Conservation (phyloP, 2,329 filamentous ascomycete genomes). For the Paracoccidioides lutzii region DNA sequence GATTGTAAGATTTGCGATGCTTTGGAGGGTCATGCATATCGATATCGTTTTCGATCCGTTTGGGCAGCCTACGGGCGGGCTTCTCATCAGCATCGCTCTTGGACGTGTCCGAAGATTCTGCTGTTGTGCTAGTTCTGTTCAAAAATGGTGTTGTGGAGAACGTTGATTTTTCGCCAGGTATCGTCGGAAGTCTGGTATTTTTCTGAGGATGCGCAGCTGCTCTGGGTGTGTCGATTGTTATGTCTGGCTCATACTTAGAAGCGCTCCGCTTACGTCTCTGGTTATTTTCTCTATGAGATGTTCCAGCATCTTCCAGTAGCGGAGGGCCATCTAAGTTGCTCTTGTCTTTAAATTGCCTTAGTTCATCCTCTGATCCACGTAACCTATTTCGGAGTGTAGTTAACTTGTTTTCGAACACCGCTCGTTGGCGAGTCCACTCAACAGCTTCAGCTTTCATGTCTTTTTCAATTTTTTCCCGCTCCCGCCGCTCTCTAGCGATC, state of each 20-base stretch:
- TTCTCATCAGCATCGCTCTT: slow-evolving; percentile 19
- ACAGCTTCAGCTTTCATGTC: slow-evolving; percentile 43
- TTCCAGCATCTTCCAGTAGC: background rate
- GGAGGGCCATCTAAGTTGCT: background rate
- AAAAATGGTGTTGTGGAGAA: slow-evolving; percentile 94
- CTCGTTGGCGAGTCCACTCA: slow-evolving; percentile 50
- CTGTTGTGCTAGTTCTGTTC: slow-evolving; percentile 45
- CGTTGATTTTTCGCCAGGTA: slow-evolving; percentile 71
- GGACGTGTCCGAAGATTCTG: slow-evolving; percentile 36
- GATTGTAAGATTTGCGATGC: slow-evolving; percentile 3
- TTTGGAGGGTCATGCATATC: slow-evolving; percentile 9
- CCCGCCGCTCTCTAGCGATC: slow-evolving; percentile 47
- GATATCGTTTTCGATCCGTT: background rate
- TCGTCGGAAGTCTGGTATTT: slow-evolving; percentile 46
- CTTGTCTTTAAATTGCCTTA: slow-evolving; percentile 18
- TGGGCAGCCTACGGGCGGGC: slow-evolving; percentile 10
- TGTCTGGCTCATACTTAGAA: slow-evolving; percentile 29
- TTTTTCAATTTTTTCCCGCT: slow-evolving; percentile 54
- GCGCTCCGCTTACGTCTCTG: slow-evolving; percentile 32
- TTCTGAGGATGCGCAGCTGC: slow-evolving; percentile 36
- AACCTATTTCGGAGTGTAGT: slow-evolving; percentile 58
- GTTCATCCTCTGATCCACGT: slow-evolving; percentile 41
- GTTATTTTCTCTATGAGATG: slow-evolving; percentile 10
- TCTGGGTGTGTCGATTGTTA: slow-evolving; percentile 40
- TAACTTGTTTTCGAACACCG: slow-evolving; percentile 57